Percentiles rank a stretch among this genome's conserved stretches.
phyloP scores from a whole-genome alignment of 768 basidiomycete genomes.

The Podaxis sp. region DNA sequence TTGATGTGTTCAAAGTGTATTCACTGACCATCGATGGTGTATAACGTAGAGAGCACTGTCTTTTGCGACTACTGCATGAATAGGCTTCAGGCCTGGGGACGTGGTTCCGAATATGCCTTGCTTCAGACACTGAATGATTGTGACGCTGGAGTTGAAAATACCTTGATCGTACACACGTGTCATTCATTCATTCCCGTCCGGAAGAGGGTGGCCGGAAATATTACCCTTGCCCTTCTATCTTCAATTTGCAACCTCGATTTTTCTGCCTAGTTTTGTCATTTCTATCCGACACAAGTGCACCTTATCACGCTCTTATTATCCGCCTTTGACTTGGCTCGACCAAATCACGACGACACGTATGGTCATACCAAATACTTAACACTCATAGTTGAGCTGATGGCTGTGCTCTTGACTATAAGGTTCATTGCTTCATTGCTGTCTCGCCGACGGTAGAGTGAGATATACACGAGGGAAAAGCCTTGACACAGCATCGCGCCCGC shows the following conservation, averaged over 20 bases:
- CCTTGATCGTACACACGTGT: constrained; percentile 1
- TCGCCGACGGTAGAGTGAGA: not conserved
- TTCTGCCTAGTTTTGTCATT: not conserved
- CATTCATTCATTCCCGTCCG: not conserved
- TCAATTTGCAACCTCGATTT: not conserved
- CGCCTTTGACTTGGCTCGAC: not conserved
- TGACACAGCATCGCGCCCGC: not conserved
- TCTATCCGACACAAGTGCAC: too few relatives aligned
- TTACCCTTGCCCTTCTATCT: not conserved
- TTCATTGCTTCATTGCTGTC: not conserved
- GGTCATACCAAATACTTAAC: not conserved
- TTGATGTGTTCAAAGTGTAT: not conserved
- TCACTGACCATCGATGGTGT: not conserved
- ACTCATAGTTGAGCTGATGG: not conserved
- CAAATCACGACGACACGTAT: not conserved
- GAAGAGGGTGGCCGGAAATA: not conserved
- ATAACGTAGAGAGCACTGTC: not conserved
- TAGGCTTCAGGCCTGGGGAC: too few relatives aligned
- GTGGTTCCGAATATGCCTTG: not conserved
- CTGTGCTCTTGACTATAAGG: not conserved
- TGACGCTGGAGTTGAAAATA: not conserved
- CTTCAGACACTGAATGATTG: not conserved
- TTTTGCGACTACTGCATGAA: too few relatives aligned
- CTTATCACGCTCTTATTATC: too few relatives aligned
- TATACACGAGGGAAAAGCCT: not conserved